phyloP scores from a whole-genome alignment of 352 stramenopile species.

The Phytophthora chlamydospora region DNA sequence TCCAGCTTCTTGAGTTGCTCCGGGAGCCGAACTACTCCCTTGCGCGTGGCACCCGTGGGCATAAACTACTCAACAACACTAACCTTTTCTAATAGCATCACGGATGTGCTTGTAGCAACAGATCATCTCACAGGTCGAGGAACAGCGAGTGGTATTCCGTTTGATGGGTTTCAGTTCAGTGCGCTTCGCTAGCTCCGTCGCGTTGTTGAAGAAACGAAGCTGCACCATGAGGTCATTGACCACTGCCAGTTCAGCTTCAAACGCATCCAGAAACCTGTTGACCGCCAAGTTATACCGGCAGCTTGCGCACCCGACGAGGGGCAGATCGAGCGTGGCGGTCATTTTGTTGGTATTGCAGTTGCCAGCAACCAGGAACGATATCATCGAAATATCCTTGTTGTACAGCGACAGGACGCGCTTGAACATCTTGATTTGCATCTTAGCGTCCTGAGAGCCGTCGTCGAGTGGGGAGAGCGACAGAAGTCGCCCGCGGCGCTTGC shows the following conservation, averaged over 20 bases:
- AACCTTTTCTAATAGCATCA: slow-evolving; percentile 9
- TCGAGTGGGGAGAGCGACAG: slow-evolving; percentile 2
- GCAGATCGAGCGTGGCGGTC: slow-evolving; percentile 11
- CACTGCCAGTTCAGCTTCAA: slow-evolving; percentile 8
- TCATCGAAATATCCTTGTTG: slow-evolving; percentile 12
- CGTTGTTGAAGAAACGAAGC: slow-evolving; percentile 14
- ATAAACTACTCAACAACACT: slow-evolving; percentile 25
- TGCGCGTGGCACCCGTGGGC: background rate
- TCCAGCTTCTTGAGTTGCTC: slow-evolving; percentile 19
- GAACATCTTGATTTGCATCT: slow-evolving; percentile 5
- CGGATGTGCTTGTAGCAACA: slow-evolving; percentile 17
- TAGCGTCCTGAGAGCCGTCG: slow-evolving; percentile 3
- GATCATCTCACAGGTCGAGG: slow-evolving; percentile 19
- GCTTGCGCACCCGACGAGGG: slow-evolving; percentile 23
- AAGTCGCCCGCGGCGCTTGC: background rate
- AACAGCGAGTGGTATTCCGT: slow-evolving; percentile 27
- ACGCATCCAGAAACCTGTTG: background rate
- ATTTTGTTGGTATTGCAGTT: slow-evolving; percentile 30
- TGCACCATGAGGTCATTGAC: slow-evolving; percentile 27
- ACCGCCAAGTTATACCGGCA: slow-evolving; percentile 27
- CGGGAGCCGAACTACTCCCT: slow-evolving; percentile 6
- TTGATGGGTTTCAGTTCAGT: slow-evolving; percentile 9
- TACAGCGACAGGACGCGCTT: slow-evolving; percentile 4
- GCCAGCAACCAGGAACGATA: slow-evolving; percentile 15
- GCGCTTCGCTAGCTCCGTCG: slow-evolving; percentile 12